phyloP scores from a whole-genome alignment of 352 stramenopile genomes.

The Globisporangium viniferum region DNA sequence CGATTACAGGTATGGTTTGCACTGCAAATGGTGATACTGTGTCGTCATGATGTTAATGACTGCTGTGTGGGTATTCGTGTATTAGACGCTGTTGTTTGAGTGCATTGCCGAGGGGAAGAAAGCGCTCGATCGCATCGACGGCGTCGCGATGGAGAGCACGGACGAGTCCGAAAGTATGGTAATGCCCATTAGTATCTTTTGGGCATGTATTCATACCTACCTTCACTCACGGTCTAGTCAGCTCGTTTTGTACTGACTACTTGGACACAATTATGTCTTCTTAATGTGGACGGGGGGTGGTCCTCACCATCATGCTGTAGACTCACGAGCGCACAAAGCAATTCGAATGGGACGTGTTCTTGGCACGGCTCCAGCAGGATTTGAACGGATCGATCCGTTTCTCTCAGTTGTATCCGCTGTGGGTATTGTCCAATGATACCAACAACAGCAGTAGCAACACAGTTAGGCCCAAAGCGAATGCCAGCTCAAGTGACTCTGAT shows the following conservation, averaged over 20 bases:
- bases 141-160: constrained; percentile 18
- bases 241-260: not conserved
- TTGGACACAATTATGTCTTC: not conserved
- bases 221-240: not conserved
- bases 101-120: constrained; percentile 44
- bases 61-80: not conserved
- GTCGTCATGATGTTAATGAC: not conserved
- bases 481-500: not conserved
- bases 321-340: constrained; percentile 12
- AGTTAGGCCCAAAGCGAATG: not conserved
- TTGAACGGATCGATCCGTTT: constrained; percentile 15
- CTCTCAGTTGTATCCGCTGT: constrained; percentile 21
- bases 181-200: constrained; percentile 14
- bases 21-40: not conserved
- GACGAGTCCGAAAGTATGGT: constrained; percentile 43
- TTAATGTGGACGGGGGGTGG: not conserved
- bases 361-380: constrained; percentile 34
- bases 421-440: not conserved
- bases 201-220: not conserved
- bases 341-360: constrained; percentile 34
- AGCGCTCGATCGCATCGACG: constrained; percentile 29
- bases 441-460: not conserved
- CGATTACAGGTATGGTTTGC: constrained; percentile 13
- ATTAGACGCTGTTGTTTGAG: constrained; percentile 33
- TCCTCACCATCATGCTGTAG: not conserved